phyloP scores from a whole-genome alignment of 345 rosid genomes.

The Eucalyptus globulus region DNA sequence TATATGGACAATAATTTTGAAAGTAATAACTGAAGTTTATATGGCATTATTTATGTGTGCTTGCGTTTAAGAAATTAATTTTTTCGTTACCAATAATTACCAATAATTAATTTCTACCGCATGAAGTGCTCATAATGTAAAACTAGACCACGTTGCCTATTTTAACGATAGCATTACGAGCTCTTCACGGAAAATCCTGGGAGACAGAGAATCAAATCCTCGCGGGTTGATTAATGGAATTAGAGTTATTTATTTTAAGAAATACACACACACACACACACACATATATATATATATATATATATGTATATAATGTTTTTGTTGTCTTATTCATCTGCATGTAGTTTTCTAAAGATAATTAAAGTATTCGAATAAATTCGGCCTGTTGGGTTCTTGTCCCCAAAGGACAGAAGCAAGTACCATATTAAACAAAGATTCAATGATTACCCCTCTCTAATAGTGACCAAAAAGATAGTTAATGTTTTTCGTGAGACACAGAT shows the following conservation, averaged over 20 bases:
- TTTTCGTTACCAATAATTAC: not conserved
- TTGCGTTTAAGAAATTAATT: not conserved
- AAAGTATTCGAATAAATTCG: not conserved
- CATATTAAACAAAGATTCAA: not conserved
- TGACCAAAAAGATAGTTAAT: not conserved
- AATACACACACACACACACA: not conserved
- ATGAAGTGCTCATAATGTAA: not conserved
- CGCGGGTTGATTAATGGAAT: not conserved
- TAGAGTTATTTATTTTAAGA: not conserved
- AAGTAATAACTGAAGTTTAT: not conserved
- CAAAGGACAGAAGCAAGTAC: not conserved
- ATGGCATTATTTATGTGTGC: not conserved
- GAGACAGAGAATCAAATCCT: not conserved
- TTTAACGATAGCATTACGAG: not conserved
- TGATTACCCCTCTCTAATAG: not conserved
- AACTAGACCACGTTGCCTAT: not conserved
- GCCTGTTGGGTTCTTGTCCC: not conserved
- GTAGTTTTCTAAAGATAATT: not conserved
- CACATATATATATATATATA: no score
- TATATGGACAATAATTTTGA: not conserved
- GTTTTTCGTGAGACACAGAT: not conserved
- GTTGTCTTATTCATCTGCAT: not conserved
- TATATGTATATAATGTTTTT: not conserved
- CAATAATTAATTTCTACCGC: not conserved
- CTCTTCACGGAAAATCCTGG: not conserved